phyloP scores from a whole-genome alignment of 371 early-diverging fungal genomes.

The Saksenaea oblongispora region DNA sequence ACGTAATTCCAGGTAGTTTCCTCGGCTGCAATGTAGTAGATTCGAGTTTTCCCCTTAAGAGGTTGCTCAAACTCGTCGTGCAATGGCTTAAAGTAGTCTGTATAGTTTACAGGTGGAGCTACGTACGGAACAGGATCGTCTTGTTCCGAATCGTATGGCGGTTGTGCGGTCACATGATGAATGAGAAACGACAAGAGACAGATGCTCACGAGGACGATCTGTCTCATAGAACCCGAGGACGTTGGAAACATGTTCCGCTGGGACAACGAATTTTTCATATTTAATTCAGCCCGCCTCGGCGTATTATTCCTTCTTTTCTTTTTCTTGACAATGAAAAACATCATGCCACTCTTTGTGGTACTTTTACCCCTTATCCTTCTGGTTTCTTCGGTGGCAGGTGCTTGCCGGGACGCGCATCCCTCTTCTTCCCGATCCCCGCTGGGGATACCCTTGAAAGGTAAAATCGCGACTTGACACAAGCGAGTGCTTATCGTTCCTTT shows the following conservation, averaged over 20 bases:
- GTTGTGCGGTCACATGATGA: neutral
- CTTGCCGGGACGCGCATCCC: neutral
- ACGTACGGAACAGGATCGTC: slow-evolving; percentile 5
- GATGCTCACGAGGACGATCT: neutral
- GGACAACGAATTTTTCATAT: neutral
- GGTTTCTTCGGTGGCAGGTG: neutral
- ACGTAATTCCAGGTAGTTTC: slow-evolving; percentile 45
- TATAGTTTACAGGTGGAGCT: slow-evolving; percentile 4
- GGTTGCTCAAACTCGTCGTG: slow-evolving; percentile 33
- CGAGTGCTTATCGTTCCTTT: neutral
- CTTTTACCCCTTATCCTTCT: neutral
- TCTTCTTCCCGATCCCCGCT: slow-evolving; percentile 15
- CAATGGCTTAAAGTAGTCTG: slow-evolving; percentile 32
- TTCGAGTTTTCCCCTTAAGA: slow-evolving; percentile 24
- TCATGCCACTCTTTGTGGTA: neutral
- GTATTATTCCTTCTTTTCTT: neutral
- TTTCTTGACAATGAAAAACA: neutral
- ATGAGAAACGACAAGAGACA: neutral
- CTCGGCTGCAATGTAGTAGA: slow-evolving; percentile 42
- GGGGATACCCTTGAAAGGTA: slow-evolving; percentile 29
- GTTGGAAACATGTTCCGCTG: neutral
- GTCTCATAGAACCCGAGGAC: neutral
- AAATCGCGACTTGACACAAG: neutral
- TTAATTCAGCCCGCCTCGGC: neutral
- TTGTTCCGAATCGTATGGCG: neutral